Evolutionary conservation across 495 filamentous ascomycete species (phyloP).

Genomic region (Tuber aestivum): DNA sequence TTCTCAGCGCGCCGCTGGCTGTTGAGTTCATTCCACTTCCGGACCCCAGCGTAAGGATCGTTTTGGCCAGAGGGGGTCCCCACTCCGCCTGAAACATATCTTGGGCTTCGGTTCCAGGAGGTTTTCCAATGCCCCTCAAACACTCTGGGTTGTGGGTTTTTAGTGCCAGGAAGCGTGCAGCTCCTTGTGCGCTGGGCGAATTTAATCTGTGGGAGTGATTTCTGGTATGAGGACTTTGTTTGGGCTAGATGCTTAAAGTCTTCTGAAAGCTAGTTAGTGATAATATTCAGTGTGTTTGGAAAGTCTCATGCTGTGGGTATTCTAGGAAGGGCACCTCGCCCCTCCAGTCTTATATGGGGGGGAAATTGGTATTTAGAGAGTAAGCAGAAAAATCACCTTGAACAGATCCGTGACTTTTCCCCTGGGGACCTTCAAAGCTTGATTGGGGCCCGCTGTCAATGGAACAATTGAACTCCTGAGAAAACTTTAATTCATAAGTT

Average conservation of each 20-base stretch:
- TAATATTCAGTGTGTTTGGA: not conserved
- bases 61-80: not conserved
- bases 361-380: not conserved
- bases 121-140: not conserved
- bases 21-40: not conserved
- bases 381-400: not conserved
- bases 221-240: not conserved
- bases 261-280: not conserved
- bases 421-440: not conserved
- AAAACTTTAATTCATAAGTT: not conserved
- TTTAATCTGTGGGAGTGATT: not conserved
- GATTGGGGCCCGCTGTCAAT: not conserved
- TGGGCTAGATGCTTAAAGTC: not conserved
- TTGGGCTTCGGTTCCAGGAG: not conserved
- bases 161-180: not conserved
- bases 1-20: not conserved
- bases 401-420: not conserved
- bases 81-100: not conserved
- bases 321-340: not conserved
- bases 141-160: not conserved
- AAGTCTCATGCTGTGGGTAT: not conserved
- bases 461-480: not conserved
- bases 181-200: not conserved
- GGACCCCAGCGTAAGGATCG: not conserved
- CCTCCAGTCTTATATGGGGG: not conserved